Base-by-base conservation (phyloP, 2,329 filamentous ascomycete genomes). In the Fusarium sp. region DNA sequence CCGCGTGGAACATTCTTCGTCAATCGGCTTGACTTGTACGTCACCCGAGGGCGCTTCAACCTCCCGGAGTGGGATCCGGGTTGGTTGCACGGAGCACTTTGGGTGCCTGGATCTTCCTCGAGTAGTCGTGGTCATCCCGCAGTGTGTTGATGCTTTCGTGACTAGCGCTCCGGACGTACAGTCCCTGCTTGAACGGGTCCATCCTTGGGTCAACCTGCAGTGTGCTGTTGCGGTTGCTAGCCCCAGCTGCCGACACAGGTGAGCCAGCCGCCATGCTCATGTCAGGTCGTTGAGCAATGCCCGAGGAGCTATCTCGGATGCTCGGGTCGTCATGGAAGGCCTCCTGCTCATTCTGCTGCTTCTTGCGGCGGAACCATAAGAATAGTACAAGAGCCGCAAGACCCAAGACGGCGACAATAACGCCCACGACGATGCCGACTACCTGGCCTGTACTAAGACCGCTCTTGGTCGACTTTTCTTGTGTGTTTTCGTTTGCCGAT, bases 61-160 rank as follows among this genome's bases (percentile, higher is more conserved):
- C 40, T 46, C 75, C 72, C 27, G 70, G 40, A 31, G 77, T 81
- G 1, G 88, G 88, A 74, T 92, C 90, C 5, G 90, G 90, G 75
- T 92, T 92, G 33, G 85, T 90, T 10, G 90, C 89, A 72, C 90
- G 85, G n/a, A 92, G 83, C 9, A 92, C 88, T 75, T 87, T 84
- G 11, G 87, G 85, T 49, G 86, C 83, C 58, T 87, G 87, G 16
- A 92, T 89, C 73, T 86, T 84, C 71, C 90, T 84, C 42, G 90
- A 92, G 77, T 92, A 92, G 73, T 92, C 90, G 67, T 90, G 89
- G 70, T 92, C 89, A 77, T 92, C 90, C 65, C 88, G 88, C 6
- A 92, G 81, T 2, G 90, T 92, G 73, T 89, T 89, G 77, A 92
- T 82, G 77, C 90, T 92, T 78, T 92, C 90, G 69, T 87, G 87